These are phyloP conservation scores for Mucor irregularis DNA, from an alignment of 371 early-diverging fungal species.

Conservation along the genomic window DNA sequence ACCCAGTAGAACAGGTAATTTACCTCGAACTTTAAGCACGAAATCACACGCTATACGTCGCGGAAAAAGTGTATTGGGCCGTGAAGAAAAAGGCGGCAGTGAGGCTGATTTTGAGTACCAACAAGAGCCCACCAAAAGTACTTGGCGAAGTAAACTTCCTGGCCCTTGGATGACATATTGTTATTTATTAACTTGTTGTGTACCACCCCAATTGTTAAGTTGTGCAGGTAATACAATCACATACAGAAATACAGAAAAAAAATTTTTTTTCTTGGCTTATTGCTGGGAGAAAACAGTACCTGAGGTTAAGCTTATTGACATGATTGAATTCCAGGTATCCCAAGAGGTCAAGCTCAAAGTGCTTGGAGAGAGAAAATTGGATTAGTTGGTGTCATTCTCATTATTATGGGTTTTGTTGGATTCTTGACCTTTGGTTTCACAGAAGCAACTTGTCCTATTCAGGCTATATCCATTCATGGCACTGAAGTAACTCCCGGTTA, in stretches of 20 bases:
- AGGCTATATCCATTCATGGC: constrained; percentile 28
- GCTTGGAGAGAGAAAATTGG: constrained; percentile 90
- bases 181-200: constrained; percentile 55
- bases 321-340: constrained; percentile 30
- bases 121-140: neutral
- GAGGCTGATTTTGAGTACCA: constrained; percentile 13
- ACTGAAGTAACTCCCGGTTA: constrained; percentile 39
- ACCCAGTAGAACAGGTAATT: constrained; percentile 38
- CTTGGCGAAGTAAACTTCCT: constrained; percentile 5
- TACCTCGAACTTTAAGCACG: constrained; percentile 19
- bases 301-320: neutral
- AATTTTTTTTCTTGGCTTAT: neutral
- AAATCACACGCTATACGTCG: constrained; percentile 24
- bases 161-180: constrained; percentile 55
- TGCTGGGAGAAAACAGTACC: neutral
- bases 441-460: constrained; percentile 47
- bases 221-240: constrained; percentile 21
- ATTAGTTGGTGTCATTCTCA: constrained; percentile 64
- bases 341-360: constrained; percentile 55
- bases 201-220: constrained; percentile 35
- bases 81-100: constrained; percentile 29
- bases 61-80: constrained; percentile 45
- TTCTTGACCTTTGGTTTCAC: constrained; percentile 66
- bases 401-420: constrained; percentile 52
- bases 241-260: neutral